Percentiles rank a stretch among this genome's conserved stretches.
These are phyloP conservation scores for Phoma herbarum DNA, from an alignment of 2,329 filamentous ascomycete genomes.

Conservation along the genomic window DNA sequence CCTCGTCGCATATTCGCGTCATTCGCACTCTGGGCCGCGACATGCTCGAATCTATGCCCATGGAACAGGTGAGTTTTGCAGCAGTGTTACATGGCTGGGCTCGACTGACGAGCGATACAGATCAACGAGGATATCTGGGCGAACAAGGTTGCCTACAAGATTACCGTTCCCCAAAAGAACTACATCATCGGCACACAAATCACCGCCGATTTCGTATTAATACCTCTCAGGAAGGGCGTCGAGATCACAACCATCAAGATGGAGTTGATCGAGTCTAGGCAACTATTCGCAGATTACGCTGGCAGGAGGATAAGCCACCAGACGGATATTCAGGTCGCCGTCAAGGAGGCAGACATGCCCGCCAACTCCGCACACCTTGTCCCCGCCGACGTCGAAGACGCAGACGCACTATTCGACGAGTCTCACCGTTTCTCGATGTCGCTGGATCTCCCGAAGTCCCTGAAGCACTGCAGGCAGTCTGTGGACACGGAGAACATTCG, in stretches of 20 bases:
- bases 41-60: constrained; percentile 71
- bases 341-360: constrained; percentile 49
- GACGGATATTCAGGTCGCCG: constrained; percentile 44
- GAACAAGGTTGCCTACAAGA: constrained; percentile 96
- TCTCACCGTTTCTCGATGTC: constrained; percentile 68
- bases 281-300: constrained; percentile 56
- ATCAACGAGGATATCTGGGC: constrained; percentile 97
- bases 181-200: constrained; percentile 92
- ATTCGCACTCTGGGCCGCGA: constrained; percentile 63
- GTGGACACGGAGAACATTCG: constrained; percentile 90
- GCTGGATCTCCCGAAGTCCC: constrained; percentile 77
- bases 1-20: constrained; percentile 70
- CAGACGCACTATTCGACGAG: constrained; percentile 59
- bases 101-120: constrained; percentile 39
- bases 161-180: constrained; percentile 91
- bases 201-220: constrained; percentile 83
- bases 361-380: constrained; percentile 41
- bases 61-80: constrained; percentile 41
- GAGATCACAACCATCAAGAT: constrained; percentile 83
- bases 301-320: constrained; percentile 45
- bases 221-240: constrained; percentile 87
- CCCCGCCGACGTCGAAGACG: constrained; percentile 33
- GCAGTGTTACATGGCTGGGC: too few relatives aligned
- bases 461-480: constrained; percentile 88
- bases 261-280: constrained; percentile 73